Evolutionary conservation across 2,329 filamentous ascomycete species (phyloP).

Genomic region (Tolypocladium inflatum): DNA sequence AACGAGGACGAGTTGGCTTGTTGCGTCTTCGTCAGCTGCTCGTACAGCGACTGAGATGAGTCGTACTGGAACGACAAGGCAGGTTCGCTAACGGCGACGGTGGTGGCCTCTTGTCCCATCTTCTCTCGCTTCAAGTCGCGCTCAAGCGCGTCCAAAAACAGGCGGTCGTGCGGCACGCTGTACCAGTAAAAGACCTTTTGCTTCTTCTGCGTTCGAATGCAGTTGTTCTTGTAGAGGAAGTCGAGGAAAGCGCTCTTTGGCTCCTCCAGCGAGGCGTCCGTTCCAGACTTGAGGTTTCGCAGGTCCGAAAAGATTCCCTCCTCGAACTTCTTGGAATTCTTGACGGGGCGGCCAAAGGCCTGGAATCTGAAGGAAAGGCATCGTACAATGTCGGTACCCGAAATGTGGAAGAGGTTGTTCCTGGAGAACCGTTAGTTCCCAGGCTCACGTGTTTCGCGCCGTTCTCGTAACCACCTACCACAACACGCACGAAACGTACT

Average conservation of each 20-base stretch:
- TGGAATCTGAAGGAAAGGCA: constrained; percentile 97
- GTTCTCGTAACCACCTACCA: constrained; percentile 41
- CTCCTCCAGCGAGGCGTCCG: constrained; percentile 95
- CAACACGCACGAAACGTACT: constrained; percentile 97
- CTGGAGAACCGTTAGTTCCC: constrained; percentile 4
- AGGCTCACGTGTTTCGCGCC: neutral
- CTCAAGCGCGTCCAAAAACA: constrained; percentile 96
- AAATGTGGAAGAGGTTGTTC: constrained; percentile 98
- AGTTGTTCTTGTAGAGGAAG: constrained; percentile 99
- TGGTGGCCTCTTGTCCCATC: constrained; percentile 98
- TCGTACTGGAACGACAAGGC: constrained; percentile 98
- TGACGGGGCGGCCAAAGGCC: constrained; percentile 94
- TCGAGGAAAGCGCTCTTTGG: constrained; percentile 97
- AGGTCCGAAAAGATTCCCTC: constrained; percentile 99
- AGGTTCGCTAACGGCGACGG: constrained; percentile 91
- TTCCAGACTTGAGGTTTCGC: constrained; percentile 95
- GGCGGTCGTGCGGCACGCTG: constrained; percentile 92
- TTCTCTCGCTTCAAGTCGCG: constrained; percentile 97
- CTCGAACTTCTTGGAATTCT: constrained; percentile 99
- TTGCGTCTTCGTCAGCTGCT: constrained; percentile 98
- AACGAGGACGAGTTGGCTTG: constrained; percentile 98
- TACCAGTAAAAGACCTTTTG: constrained; percentile 99
- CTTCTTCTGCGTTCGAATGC: constrained; percentile 99
- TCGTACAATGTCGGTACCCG: constrained; percentile 95
- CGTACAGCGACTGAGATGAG: constrained; percentile 96